Evolutionary conservation across 108 stramenopile genomes (phyloP).

Genomic region (Cylindrotheca fusiformis): DNA sequence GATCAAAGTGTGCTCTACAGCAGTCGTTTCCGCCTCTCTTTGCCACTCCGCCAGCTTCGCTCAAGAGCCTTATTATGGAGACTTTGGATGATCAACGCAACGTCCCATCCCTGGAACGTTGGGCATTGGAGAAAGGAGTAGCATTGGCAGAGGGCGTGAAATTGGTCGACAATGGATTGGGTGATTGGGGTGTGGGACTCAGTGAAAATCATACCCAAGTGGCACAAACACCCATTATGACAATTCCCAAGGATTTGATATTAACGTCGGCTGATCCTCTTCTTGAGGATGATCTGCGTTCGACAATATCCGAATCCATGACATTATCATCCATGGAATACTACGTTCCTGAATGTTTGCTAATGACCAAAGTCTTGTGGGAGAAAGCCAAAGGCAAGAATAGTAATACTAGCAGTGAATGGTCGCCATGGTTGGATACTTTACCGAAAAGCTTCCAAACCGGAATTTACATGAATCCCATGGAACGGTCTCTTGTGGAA

Average conservation of each 20-base stretch:
- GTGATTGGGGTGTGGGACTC: slow-evolving; percentile 25
- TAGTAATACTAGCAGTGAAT: slow-evolving; percentile 15
- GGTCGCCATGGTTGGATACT: slow-evolving; percentile 43
- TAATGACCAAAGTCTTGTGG: slow-evolving; percentile 43
- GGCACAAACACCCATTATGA: slow-evolving; percentile 7
- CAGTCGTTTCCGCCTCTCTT: too few species aligned
- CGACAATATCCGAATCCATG: slow-evolving; percentile 4
- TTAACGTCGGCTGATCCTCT: slow-evolving; percentile 5
- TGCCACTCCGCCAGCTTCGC: too few species aligned
- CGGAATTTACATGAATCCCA: slow-evolving; percentile 41
- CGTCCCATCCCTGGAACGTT: background rate
- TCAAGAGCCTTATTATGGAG: too few species aligned
- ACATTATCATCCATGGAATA: slow-evolving; percentile 3
- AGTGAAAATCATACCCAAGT: slow-evolving; percentile 10
- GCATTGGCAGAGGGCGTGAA: slow-evolving; percentile 16
- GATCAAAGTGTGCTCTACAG: too few species aligned
- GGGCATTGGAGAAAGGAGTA: slow-evolving; percentile 18
- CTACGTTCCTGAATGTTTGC: slow-evolving; percentile 34
- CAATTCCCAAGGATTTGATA: slow-evolving; percentile 22
- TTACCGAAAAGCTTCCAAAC: slow-evolving; percentile 49
- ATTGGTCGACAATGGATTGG: slow-evolving; percentile 11
- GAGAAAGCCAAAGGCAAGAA: slow-evolving; percentile 40
- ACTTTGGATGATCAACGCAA: background rate
- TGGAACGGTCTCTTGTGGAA: slow-evolving; percentile 19
- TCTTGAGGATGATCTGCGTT: background rate